Base-by-base conservation (phyloP, 805 yeast species). In the Suhomyces canberraensis region DNA sequence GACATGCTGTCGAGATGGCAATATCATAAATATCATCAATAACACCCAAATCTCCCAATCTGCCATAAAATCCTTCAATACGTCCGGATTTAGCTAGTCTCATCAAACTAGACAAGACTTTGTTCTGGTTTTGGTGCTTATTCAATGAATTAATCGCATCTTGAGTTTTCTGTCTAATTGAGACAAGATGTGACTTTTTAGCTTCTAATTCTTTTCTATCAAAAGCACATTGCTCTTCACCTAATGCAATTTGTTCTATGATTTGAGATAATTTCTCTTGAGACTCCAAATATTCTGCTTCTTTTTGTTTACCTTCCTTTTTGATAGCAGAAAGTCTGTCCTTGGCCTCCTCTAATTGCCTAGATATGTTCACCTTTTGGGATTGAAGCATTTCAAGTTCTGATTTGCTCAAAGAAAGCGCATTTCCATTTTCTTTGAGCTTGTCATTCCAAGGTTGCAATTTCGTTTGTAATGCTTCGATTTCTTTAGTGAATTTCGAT, bases 1-100 rank as follows among this genome's bases (percentile, higher is more conserved):
- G 89, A 46, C 93, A 88, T 0, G 96, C 98, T 0, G 98, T 93
- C 0, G 98, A 89, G 7, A 93, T 79, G 0, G 98, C 98, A 35
- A 89, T 76, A 60, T 95, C 98, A 56, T 84, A 93, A 50, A 77
- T 75, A 45, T 84, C 86, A 55, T 88, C 96, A 45, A 93, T 93
- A 2, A 75, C 73, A n/a, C 96, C 99, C 30, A 93, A 65, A 48
- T 88, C 95, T 13, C 98, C 99, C 11, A 93, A 64, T 44, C 96
- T 71, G 0, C 98, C 98, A 55, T 86, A 73, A 48, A 91, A 86
- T 0, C 98, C 98, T 5, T 66, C 65, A 16, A 95, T 75, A 49
- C 95, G 73, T 4, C 97, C 97, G 3, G 93, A 74, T 37, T 80
- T 79, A 39, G 82, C 82, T 25, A 93, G 62, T 44, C 83, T 75